Percentiles rank a stretch among this genome's conserved stretches.
Evolutionary conservation across 139 green algal species (phyloP).

Genomic region (Volvox reticuliferus): DNA sequence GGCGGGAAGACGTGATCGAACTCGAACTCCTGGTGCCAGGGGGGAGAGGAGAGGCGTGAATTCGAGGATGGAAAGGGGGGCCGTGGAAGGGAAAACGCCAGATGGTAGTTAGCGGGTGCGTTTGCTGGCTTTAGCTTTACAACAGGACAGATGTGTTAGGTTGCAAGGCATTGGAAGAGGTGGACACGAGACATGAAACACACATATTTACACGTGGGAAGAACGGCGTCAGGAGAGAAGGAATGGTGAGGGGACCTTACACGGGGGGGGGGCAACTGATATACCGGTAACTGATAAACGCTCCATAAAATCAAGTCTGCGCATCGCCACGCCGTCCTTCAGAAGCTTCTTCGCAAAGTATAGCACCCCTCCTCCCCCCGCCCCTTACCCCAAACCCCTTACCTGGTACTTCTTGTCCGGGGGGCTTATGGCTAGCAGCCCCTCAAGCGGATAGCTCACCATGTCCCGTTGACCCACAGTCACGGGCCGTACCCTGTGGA

Average conservation of each 20-base stretch:
- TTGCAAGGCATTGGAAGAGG: neutral
- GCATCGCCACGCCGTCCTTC: no score
- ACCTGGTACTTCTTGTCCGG: constrained; percentile 62
- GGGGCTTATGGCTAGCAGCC: constrained; percentile 60
- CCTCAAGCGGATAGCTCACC: constrained; percentile 68
- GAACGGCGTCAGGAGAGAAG: no score
- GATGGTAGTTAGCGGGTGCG: no score
- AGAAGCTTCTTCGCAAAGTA: no score
- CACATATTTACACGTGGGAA: no score
- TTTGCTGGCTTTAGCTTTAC: no score
- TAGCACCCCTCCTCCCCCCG: neutral
- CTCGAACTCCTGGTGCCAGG: constrained; percentile 50
- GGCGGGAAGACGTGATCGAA: constrained; percentile 70
- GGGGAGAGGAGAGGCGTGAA: neutral
- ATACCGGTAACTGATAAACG: no score
- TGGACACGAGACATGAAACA: no score
- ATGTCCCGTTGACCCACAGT: constrained; percentile 35
- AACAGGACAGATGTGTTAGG: neutral
- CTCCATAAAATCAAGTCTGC: no score
- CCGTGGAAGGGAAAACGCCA: neutral
- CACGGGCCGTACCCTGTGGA: constrained; percentile 44
- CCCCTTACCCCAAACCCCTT: neutral
- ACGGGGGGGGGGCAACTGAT: no score
- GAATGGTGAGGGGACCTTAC: no score
- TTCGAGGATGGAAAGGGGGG: neutral